A percentile compares a stretch with the other conserved stretches of the same genome.
These are phyloP conservation scores for Diospyros kaki DNA, from an alignment of 148 eudicot species.

Conservation along the genomic window DNA sequence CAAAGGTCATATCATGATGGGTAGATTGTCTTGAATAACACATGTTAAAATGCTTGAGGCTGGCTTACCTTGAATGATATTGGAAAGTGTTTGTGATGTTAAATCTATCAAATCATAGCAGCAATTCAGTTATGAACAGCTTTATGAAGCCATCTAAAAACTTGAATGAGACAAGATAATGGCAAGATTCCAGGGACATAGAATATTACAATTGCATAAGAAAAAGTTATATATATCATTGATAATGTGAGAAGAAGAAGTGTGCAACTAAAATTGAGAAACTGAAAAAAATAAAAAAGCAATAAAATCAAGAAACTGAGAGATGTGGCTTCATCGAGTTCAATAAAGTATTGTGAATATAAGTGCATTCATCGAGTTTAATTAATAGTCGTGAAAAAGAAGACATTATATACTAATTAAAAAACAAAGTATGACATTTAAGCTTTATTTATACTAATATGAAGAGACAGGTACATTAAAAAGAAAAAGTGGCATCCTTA, in stretches of 20 bases:
- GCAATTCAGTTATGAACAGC: background rate
- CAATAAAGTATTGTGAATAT: background rate
- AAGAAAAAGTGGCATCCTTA: too few relatives aligned
- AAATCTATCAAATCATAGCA: background rate
- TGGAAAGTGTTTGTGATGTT: background rate
- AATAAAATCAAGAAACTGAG: background rate
- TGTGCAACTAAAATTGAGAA: background rate
- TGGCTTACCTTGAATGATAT: background rate
- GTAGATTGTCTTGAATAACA: background rate
- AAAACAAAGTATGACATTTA: too few relatives aligned
- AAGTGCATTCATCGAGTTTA: background rate
- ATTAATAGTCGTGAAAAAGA: too few relatives aligned
- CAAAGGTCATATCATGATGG: background rate
- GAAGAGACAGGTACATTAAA: too few relatives aligned
- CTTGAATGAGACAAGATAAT: background rate
- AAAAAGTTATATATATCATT: too few relatives aligned
- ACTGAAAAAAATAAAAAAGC: too few relatives aligned
- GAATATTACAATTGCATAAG: background rate
- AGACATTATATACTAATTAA: too few relatives aligned
- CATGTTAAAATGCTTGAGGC: background rate
- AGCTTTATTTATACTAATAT: too few relatives aligned
- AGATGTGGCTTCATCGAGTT: background rate
- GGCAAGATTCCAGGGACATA: background rate
- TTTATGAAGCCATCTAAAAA: background rate
- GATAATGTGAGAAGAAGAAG: background rate